Percentiles rank a stretch among this genome's conserved stretches.
Evolutionary conservation across 306 rosid genomes (phyloP).

Genomic region (Corylus americana): DNA sequence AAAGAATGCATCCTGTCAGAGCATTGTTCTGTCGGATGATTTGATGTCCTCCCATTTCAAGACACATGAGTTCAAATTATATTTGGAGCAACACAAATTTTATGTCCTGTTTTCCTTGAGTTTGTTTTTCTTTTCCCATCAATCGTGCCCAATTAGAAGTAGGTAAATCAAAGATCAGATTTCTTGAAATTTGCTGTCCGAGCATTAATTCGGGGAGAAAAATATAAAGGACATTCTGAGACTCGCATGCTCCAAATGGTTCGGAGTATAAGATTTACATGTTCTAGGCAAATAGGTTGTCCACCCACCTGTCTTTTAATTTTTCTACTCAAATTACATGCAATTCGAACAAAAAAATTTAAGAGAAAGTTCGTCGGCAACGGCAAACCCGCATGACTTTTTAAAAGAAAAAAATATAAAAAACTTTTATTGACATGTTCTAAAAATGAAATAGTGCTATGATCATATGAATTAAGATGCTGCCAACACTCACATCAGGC

Average conservation of each 20-base stretch:
- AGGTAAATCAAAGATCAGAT: too few species aligned
- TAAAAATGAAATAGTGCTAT: not conserved
- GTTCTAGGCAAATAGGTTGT: too few species aligned
- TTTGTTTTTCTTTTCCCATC: not conserved
- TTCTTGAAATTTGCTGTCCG: too few species aligned
- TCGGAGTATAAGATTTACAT: too few species aligned
- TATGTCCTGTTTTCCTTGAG: not conserved
- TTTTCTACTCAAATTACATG: too few species aligned
- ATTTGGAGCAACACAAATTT: constrained; percentile 22
- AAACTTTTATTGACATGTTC: not conserved
- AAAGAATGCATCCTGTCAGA: constrained; percentile 5
- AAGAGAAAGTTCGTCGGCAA: too few species aligned
- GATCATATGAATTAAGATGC: not conserved
- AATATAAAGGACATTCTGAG: too few species aligned
- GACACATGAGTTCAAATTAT: constrained; percentile 33
- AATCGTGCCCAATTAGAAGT: not conserved
- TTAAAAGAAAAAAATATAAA: too few species aligned
- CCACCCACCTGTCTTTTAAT: too few species aligned
- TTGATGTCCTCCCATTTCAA: constrained; percentile 39
- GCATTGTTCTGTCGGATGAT: constrained; percentile 15
- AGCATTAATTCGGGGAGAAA: too few species aligned
- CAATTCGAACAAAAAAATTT: too few species aligned
- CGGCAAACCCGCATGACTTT: not conserved
- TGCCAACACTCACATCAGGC: not conserved
- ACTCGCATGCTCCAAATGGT: too few species aligned